Base-by-base conservation (phyloP, 768 basidiomycete genomes). In the Stropharia rugosoannulata region DNA sequence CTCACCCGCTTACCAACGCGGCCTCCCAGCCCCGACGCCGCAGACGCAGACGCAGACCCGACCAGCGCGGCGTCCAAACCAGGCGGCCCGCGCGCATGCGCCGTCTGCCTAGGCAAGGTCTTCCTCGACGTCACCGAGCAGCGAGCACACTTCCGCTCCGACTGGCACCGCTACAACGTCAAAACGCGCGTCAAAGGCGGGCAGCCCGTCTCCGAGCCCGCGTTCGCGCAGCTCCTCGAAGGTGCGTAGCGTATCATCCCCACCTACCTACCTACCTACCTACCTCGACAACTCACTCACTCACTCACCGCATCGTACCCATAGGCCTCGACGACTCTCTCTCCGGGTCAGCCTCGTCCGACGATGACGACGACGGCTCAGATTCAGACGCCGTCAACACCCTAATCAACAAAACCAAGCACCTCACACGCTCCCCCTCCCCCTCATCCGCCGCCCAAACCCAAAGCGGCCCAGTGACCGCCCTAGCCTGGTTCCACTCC, bases 131-230 rank as follows among this genome's bases (percentile, higher is more conserved):
- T 98, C 5, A 84, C 89, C 35, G 90, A 89, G 56, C 94, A 98
- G 63, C 80, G 95, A 49, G 68, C 74, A 1, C 96, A 98, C 71
- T 97, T 91, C 69, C 85, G 86, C 62, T 92, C 91, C 9, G 96
- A 99, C 70, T 98, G 96, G 97, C 96, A 99, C 79, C 83, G 95
- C 55, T 98, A 96, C 74, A 98, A 98, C 68, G 90, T 95, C 62
- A 97, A 96, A 72, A 80, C 83, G 45, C 85, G 86, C 54, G 73
- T 94, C 47, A 73, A 78, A 49, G 87, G 87, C 5, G 80, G 83
- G 9, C 74, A 76, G 18, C 70, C 85, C 22, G 83, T 94, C 18
- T 75, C 83, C 0, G 90, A 93, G 66, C 67, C 79, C 25, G 80
- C 85, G 15, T 99, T 96, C 64, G 74, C 82, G 18, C 81, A 84